Conservation (phyloP, 495 filamentous ascomycete genomes). For the Penicillium paradoxum region DNA sequence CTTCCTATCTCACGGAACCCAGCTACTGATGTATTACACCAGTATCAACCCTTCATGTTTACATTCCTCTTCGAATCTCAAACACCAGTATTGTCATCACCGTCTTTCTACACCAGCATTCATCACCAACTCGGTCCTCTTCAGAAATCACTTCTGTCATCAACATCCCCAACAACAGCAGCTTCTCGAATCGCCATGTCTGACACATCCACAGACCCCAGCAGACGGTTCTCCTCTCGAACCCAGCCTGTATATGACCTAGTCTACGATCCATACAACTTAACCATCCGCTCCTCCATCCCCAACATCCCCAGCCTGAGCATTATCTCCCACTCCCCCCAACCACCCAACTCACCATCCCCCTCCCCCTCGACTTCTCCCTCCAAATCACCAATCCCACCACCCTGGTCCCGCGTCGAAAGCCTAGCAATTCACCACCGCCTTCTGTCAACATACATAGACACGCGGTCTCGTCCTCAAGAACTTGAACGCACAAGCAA, state of each 20-base stretch:
- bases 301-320: conserved; percentile 79
- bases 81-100: conserved; percentile 60
- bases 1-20: not conserved
- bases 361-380: conserved; percentile 64
- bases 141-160: conserved; percentile 61
- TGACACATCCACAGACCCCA: conserved; percentile 23
- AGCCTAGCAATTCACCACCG: conserved; percentile 88
- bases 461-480: conserved; percentile 51
- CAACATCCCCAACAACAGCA: conserved; percentile 55
- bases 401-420: conserved; percentile 70
- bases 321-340: conserved; percentile 3
- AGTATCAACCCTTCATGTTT: conserved; percentile 83
- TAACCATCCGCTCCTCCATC: conserved; percentile 78
- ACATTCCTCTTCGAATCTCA: conserved; percentile 76
- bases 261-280: conserved; percentile 71
- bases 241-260: conserved; percentile 69
- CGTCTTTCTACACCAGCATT: conserved; percentile 72
- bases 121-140: conserved; percentile 79
- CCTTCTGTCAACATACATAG: conserved; percentile 68
- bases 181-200: conserved; percentile 42
- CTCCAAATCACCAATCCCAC: conserved; percentile 48
- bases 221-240: conserved; percentile 22
- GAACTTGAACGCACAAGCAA: conserved; percentile 87
- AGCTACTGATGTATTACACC: conserved; percentile 1
- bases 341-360: conserved; percentile 14